These are phyloP conservation scores for Cadophora gregata DNA, from an alignment of 2,329 filamentous ascomycete genomes.

Conservation along the genomic window DNA sequence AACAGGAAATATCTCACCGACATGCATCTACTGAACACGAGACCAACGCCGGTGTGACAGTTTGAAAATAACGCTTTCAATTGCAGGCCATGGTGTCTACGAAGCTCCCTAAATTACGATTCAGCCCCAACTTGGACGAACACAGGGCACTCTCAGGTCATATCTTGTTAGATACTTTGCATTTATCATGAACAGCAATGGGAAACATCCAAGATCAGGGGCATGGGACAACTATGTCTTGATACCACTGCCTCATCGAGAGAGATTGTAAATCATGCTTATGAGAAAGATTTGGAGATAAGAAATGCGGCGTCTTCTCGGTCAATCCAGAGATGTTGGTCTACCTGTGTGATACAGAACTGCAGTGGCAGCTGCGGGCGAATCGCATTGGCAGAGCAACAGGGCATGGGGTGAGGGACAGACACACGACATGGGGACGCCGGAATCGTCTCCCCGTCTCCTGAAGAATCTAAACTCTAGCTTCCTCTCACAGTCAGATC, in stretches of 20 bases:
- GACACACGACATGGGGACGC: constrained; percentile 27
- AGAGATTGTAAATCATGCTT: neutral
- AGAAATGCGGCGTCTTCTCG: constrained; percentile 26
- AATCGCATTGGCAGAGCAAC: constrained; percentile 14
- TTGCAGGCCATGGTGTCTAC: neutral
- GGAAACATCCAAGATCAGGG: neutral
- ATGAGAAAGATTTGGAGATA: neutral
- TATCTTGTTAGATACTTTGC: no score
- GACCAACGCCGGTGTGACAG: constrained; percentile 1
- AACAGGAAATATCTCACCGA: constrained; percentile 15
- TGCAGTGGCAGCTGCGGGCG: constrained; percentile 15
- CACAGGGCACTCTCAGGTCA: no score
- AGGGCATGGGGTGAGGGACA: constrained; percentile 15
- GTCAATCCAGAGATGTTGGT: constrained; percentile 9
- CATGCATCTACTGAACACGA: constrained; percentile 16
- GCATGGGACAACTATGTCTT: neutral
- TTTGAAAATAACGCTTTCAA: neutral
- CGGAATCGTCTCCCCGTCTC: constrained; percentile 32
- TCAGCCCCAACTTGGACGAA: neutral
- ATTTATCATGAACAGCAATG: neutral
- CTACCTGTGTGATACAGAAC: constrained; percentile 15
- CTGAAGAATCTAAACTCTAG: constrained; percentile 14
- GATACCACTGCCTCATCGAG: neutral
- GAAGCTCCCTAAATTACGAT: neutral
- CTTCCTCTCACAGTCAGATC: constrained; percentile 21